Evolutionary conservation across 768 basidiomycete genomes (phyloP), one percentile per base, ranked within the genome.

Genomic region (Pleurotus cornucopiae): DNA sequence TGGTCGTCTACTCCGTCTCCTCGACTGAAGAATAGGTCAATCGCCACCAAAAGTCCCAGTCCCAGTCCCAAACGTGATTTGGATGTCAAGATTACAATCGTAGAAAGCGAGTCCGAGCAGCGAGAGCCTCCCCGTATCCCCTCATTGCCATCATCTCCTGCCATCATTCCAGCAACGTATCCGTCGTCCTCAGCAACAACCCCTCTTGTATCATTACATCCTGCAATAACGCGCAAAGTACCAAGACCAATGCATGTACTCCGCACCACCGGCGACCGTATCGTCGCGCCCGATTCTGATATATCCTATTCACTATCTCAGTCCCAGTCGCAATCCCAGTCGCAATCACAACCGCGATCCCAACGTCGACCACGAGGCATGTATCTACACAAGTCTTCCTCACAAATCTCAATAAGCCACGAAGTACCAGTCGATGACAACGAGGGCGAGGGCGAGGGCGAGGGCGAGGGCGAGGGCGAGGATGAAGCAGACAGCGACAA

Each of bases 271-370:
- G 39, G 20, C 11, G 51, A 53, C n/a, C 51, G 20, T 23, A 41
- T 53, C 39, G 51, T 53, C 38, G 51, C 51, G 20, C 51, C 51
- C 6, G 51, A 53, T 41, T 53, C 51, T 53, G 51, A 53, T 23
- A 53, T 53, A 21, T 53, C 51, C 11, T 41, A 53, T 23, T 53
- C 51, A 11, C n/a, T 53, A 39, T 66, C 74, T 12, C 74, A 75
- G 49, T 70, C 41, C 2, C 41, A 16, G n/a, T 16, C n/a, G 0
- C n/a, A 44, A 13, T 44, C 80, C 49, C 75, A 78, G 60, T 70
- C 74, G 14, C 71, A 76, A 60, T 65, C 75, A 25, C 69, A 40
- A 20, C 39, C 37, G 25, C 30, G 3, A 11, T 34, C 30, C 30
- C 30, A 34, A 34, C 30, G 30, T 30, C 30, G 9, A 11, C 30